Evolutionary conservation across 2,329 filamentous ascomycete genomes (phyloP), one percentile per base, ranked within the genome.

Genomic region (Pseudocercospora crystallina): DNA sequence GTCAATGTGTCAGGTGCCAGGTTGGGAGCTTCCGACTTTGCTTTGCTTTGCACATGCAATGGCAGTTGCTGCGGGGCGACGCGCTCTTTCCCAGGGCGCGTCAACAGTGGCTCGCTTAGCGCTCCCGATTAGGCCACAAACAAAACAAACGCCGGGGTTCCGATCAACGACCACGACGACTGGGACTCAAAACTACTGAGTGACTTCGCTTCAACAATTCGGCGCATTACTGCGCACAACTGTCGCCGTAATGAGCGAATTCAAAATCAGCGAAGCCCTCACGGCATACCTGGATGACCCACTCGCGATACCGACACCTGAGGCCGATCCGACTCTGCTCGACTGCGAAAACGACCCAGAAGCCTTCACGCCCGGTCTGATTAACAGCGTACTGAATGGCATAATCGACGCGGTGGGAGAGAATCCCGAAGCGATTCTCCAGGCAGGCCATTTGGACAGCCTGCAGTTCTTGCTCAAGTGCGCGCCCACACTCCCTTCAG

Each of bases 201-300:
- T 14, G 31, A 11, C 41, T 33, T 43, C 31, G 9, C 37, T 5
- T 26, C 7, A n/a, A 47, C 45, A 34, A 4, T 36, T 36, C 38
- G 14, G 26, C 20, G 43, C 43, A 30, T 36, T 26, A 29, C 34
- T 13, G 26, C 29, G 53, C 47, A 47, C 46, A 50, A 39, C 20
- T 32, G 42, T 58, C 61, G 60, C 66, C 84, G 86, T 78, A 66
- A 87, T 87, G 76, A 79, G 80, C 62, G 81, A 86, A 66, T 99
- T 99, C 75, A 89, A 97, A 71, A 89, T 99, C 73, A 96, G 96
- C 71, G 87, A 96, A 76, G 90, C 90, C 60, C 86, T 97, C 71
- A 96, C 96, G 79, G 83, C 89, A 70, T 99, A 96, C 74, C 89
- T 96, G 81, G 95, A 90, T 73, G 92, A 97, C 70, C 92, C 94